Percentiles rank a stretch among this genome's conserved stretches.
Conservation (phyloP, 2,329 filamentous ascomycete genomes). For the Penicillium decumbens region DNA sequence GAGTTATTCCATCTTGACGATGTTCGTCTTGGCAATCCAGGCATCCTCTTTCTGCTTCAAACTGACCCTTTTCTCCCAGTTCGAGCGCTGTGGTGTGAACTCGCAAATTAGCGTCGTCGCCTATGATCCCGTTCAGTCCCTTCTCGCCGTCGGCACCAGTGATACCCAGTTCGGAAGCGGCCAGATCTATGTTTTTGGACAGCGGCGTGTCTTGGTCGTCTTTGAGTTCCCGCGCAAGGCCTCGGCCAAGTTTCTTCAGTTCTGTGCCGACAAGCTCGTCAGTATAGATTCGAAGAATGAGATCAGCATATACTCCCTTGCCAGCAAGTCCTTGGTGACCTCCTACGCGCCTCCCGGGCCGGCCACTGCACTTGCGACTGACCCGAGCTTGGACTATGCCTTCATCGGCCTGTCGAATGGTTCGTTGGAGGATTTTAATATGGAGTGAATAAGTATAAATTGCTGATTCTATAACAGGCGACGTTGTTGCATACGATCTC, state of each 20-base stretch:
- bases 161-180: conserved; percentile 81
- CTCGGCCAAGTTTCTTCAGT: conserved; percentile 73
- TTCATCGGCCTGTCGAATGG: conserved; percentile 75
- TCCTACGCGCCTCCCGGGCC: conserved; percentile 72
- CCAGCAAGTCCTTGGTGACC: conserved; percentile 61
- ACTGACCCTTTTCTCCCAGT: conserved; percentile 32
- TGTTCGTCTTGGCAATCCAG: conserved; percentile 44
- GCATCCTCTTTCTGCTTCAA: conserved; percentile 21
- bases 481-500: conserved; percentile 87
- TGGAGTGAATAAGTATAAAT: neutral
- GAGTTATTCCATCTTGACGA: conserved; percentile 80
- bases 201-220: conserved; percentile 70
- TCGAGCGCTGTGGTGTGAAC: conserved; percentile 75
- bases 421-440: conserved; percentile 23
- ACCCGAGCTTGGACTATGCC: conserved; percentile 90
- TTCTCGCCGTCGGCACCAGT: conserved; percentile 85
- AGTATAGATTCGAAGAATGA: conserved; percentile 84
- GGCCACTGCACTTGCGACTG: conserved; percentile 69
- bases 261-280: conserved; percentile 79
- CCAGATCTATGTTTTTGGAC: conserved; percentile 84
- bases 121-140: conserved; percentile 89
- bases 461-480: conserved; percentile 47
- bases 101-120: conserved; percentile 71
- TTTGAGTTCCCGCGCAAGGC: conserved; percentile 66
- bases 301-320: conserved; percentile 74